phyloP scores from a whole-genome alignment of 148 eudicot genomes.

The Polygonum maritimum region DNA sequence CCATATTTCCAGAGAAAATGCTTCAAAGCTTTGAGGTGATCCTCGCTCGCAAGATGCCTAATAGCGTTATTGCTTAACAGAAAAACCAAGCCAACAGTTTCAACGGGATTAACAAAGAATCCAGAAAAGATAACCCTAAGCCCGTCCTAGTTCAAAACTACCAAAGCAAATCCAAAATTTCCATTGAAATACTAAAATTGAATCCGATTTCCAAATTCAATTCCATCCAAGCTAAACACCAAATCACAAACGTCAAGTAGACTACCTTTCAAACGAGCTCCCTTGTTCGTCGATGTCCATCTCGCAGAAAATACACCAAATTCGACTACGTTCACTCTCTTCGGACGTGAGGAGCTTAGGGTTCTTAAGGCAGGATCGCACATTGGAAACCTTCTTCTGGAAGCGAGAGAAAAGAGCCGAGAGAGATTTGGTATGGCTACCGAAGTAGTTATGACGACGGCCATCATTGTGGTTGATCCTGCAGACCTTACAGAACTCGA shows the following conservation, averaged over 20 bases:
- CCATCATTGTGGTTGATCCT: slow-evolving; percentile 77
- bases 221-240: neutral
- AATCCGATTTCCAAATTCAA: neutral
- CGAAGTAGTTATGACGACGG: slow-evolving; percentile 70
- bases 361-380: slow-evolving; percentile 40
- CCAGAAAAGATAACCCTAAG: neutral
- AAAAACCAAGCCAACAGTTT: neutral
- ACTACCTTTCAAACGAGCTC: slow-evolving; percentile 45
- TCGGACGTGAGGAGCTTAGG: slow-evolving; percentile 34
- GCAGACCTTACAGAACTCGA: slow-evolving; percentile 63
- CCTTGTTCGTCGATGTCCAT: slow-evolving; percentile 32
- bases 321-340: slow-evolving; percentile 24
- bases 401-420: slow-evolving; percentile 64
- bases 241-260: neutral
- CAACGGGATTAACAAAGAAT: neutral
- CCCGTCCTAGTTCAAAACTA: neutral
- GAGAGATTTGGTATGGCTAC: slow-evolving; percentile 55
- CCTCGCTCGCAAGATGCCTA: slow-evolving; percentile 60
- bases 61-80: slow-evolving; percentile 58
- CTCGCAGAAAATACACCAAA: slow-evolving; percentile 88
- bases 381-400: slow-evolving; percentile 36
- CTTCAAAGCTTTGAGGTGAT: slow-evolving; percentile 76
- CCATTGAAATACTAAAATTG: neutral
- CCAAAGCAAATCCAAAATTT: neutral
- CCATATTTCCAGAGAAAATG: slow-evolving; percentile 83